Base-by-base conservation (phyloP, 352 stramenopile genomes). In the Phytophthora lateralis region DNA sequence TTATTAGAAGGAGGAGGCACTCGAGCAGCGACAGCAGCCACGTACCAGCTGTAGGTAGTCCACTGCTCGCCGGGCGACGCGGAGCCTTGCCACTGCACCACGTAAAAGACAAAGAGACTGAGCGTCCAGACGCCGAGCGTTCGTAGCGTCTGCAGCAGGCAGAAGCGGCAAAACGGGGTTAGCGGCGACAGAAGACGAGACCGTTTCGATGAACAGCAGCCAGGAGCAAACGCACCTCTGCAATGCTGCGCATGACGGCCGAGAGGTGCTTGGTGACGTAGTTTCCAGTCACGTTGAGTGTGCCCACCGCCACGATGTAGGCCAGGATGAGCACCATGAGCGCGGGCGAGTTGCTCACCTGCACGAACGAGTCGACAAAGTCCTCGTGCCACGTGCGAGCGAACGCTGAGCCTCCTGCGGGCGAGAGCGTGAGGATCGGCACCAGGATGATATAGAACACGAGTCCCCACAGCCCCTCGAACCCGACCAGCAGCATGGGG, bases 221-320 rank as follows among this genome's bases (percentile, higher is more conserved):
- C 30, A 64, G 45, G 18, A 24, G 47, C 6, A 32, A 42, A 55
- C 61, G n/a, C 54, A 93, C 83, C 79, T 93, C 85, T 38, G 75
- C 63, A 48, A 95, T 95, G 62, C 80, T 90, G 39, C 85, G 83
- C 74, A 95, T 90, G 66, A 93, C 82, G 1, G 83, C 80, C 26
- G 82, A 91, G 12, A 95, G 69, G 57, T 95, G 85, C 73, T 95
- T 95, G 42, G 85, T 95, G 10, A 95, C 85, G 68, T 93, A 93
- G 59, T 91, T 95, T 30, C 68, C 85, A 4, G 82, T 89, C 26
- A 91, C 85, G 43, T 95, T 95, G 49, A 92, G 76, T 35, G 81
- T 89, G n/a, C 84, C 82, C 30, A 95, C 82, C 2, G 79, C 77
- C 18, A 91, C 65, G 17, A 91, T 77, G 65, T 90, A 91, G 34